Conservation (phyloP, 768 basidiomycete genomes). For the Naematelia encephala region DNA sequence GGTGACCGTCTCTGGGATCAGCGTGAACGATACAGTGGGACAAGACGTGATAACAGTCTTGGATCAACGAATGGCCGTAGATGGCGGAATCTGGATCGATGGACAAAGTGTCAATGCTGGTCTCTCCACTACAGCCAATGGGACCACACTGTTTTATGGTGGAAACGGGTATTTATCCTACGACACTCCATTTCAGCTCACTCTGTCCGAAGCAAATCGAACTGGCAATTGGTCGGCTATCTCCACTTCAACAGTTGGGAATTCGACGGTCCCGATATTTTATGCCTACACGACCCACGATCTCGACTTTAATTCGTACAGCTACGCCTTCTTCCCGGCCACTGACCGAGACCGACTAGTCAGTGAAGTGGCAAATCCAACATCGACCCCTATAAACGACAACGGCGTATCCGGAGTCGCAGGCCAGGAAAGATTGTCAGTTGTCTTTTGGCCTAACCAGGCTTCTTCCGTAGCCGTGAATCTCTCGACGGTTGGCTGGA, state of each 20-base stretch:
- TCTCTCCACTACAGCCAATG: slow-evolving; percentile 38
- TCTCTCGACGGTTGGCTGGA: slow-evolving; percentile 35
- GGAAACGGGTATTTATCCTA: slow-evolving; percentile 63
- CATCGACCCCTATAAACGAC: background rate
- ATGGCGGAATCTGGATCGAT: slow-evolving; percentile 53
- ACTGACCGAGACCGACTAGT: slow-evolving; percentile 42
- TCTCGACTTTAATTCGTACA: slow-evolving; percentile 53
- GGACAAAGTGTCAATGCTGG: slow-evolving; percentile 26
- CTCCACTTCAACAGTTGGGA: slow-evolving; percentile 63
- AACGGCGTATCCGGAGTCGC: slow-evolving; percentile 49
- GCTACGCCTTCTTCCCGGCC: slow-evolving; percentile 63
- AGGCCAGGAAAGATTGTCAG: slow-evolving; percentile 48
- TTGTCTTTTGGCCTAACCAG: slow-evolving; percentile 52
- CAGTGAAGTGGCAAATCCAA: slow-evolving; percentile 8
- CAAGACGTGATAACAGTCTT: slow-evolving; percentile 62
- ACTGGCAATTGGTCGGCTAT: slow-evolving; percentile 63
- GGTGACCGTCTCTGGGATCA: slow-evolving; percentile 56
- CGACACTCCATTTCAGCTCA: slow-evolving; percentile 35
- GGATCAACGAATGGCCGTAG: slow-evolving; percentile 59
- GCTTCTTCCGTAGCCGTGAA: slow-evolving; percentile 49
- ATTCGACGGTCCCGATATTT: slow-evolving; percentile 63
- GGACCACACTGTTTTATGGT: slow-evolving; percentile 61
- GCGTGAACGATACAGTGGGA: slow-evolving; percentile 1
- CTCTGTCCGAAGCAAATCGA: slow-evolving; percentile 55
- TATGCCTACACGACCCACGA: slow-evolving; percentile 60